Conservation (phyloP, 495 filamentous ascomycete species). For the Trichoderma asperelloides region DNA sequence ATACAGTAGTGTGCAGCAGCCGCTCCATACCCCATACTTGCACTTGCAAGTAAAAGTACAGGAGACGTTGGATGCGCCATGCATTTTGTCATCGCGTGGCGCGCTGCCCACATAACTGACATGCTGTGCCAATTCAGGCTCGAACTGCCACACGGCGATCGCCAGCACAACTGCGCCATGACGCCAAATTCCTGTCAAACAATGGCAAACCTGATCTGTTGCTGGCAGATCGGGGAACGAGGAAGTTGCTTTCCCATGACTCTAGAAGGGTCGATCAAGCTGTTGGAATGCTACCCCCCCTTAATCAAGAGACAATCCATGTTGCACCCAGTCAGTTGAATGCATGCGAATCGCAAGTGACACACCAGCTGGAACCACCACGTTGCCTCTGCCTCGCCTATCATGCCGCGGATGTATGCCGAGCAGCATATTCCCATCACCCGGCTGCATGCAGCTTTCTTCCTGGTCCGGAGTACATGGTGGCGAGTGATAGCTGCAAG, state of each 20-base stretch:
- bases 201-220: neutral
- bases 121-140: neutral
- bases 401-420: neutral
- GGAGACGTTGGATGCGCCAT: neutral
- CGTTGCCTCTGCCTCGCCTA: neutral
- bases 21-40: neutral
- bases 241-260: neutral
- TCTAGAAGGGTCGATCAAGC: neutral
- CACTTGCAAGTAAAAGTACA: neutral
- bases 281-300: slow-evolving; percentile 2
- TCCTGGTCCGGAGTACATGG: neutral
- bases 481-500: neutral
- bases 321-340: neutral
- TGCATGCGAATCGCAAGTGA: slow-evolving; percentile 3
- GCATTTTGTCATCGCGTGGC: neutral
- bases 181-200: neutral
- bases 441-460: neutral
- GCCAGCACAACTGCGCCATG: neutral
- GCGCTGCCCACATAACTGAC: neutral
- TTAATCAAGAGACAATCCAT: neutral
- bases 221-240: neutral
- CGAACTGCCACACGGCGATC: neutral
- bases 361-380: neutral
- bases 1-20: neutral
- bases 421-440: neutral